Conservation (phyloP, 164 flowering plant species). For the Stephania cephalantha region DNA sequence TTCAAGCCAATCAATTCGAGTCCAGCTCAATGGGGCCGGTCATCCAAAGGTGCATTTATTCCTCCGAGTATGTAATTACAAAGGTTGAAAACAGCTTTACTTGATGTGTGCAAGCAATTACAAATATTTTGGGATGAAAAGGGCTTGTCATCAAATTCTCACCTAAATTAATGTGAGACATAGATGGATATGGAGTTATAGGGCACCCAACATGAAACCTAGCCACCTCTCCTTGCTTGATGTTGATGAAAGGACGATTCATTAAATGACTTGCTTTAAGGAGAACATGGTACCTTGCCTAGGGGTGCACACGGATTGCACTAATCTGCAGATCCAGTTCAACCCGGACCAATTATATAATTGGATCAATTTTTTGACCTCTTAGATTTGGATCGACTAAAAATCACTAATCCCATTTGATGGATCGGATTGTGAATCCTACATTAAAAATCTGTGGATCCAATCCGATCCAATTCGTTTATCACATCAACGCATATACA, state of each 20-base stretch:
- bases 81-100: slow-evolving; percentile 3
- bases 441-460: too few relatives aligned
- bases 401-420: too few relatives aligned
- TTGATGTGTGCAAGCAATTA: not conserved
- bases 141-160: not conserved
- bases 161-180: not conserved
- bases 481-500: too few relatives aligned
- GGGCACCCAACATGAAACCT: not conserved
- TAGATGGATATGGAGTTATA: not conserved
- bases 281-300: not conserved
- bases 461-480: too few relatives aligned
- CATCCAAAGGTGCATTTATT: not conserved
- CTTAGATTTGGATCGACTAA: too few relatives aligned
- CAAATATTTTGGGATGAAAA: not conserved
- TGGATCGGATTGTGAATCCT: too few relatives aligned
- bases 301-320: too few relatives aligned
- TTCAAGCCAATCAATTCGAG: not conserved
- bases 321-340: too few relatives aligned
- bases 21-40: slow-evolving; percentile 1
- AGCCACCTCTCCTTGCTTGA: not conserved
- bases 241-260: not conserved
- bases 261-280: not conserved
- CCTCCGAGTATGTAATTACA: not conserved
- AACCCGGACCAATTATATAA: too few relatives aligned
- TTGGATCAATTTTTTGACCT: too few relatives aligned